These are phyloP conservation scores for Coemansia aciculifera DNA, from an alignment of 192 early-diverging fungal genomes.

Conservation along the genomic window DNA sequence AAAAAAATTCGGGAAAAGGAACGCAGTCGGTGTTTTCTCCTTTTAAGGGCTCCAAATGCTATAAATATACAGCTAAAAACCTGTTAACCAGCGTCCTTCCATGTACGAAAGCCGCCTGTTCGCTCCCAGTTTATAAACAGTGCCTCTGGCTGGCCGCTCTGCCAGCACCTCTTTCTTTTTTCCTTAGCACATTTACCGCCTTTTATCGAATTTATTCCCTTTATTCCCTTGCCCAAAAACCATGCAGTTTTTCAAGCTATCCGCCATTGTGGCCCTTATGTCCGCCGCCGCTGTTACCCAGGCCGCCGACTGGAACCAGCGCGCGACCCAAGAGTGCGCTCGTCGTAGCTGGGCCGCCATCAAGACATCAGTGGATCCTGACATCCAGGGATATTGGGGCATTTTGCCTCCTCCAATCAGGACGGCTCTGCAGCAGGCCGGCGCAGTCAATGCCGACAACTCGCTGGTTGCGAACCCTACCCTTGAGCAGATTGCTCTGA, in stretches of 20 bases:
- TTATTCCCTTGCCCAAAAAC: not conserved
- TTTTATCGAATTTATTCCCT: not conserved
- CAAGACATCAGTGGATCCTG: conserved; percentile 26
- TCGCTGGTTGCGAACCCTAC: conserved; percentile 24
- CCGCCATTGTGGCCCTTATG: conserved; percentile 18
- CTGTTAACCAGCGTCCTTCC: not conserved
- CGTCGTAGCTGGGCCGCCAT: conserved; percentile 23
- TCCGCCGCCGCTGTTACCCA: conserved; percentile 6
- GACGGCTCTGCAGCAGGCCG: conserved; percentile 9
- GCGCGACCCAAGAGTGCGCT: conserved; percentile 25
- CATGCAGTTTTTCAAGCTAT: conserved; percentile 35
- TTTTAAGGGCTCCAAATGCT: not conserved
- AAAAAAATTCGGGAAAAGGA: not conserved
- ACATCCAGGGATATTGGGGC: conserved; percentile 15
- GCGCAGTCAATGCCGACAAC: conserved; percentile 20
- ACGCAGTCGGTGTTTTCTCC: not conserved
- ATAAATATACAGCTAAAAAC: not conserved
- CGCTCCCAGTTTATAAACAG: not conserved
- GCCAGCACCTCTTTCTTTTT: not conserved
- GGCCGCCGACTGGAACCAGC: conserved; percentile 28
- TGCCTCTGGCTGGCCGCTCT: not conserved
- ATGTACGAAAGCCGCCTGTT: not conserved
- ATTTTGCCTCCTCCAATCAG: conserved; percentile 26
- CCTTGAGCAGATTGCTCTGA: conserved; percentile 7
- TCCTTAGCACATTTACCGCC: not conserved